Percentiles rank a stretch among this genome's conserved stretches.
phyloP scores from a whole-genome alignment of 495 filamentous ascomycete genomes.

The Jackrogersella minutella region DNA sequence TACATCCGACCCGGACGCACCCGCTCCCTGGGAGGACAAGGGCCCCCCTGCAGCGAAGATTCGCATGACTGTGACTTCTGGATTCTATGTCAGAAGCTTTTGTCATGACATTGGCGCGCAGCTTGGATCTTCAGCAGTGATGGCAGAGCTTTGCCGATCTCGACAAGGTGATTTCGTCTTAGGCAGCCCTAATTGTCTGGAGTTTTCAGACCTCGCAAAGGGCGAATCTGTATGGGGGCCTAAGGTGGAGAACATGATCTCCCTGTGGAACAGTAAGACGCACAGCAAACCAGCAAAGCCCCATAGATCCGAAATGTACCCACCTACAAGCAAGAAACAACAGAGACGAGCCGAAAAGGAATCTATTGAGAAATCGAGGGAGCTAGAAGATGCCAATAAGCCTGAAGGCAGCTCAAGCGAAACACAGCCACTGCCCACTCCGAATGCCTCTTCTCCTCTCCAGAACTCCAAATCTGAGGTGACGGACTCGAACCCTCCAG shows the following conservation, averaged over 20 bases:
- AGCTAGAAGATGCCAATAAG: not conserved
- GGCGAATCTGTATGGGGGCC: conserved; percentile 87
- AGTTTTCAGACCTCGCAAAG: conserved; percentile 79
- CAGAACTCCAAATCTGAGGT: conserved; percentile 7
- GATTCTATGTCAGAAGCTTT: conserved; percentile 95
- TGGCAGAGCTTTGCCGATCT: conserved; percentile 83
- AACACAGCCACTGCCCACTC: not conserved
- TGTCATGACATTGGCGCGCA: conserved; percentile 91
- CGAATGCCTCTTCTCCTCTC: conserved; percentile 9
- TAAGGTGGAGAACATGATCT: conserved; percentile 70
- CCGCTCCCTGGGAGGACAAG: conserved; percentile 55
- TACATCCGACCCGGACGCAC: conserved; percentile 44
- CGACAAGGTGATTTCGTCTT: conserved; percentile 83
- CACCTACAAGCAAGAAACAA: not conserved
- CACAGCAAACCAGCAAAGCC: conserved; percentile 14
- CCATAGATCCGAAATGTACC: conserved; percentile 21
- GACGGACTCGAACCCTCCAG: not conserved
- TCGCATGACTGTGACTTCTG: conserved; percentile 90
- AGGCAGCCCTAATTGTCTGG: conserved; percentile 70
- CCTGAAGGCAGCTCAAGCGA: not conserved
- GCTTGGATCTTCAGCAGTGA: conserved; percentile 80
- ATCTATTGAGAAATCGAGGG: not conserved
- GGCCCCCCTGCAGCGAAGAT: conserved; percentile 78
- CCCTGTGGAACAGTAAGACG: conserved; percentile 58
- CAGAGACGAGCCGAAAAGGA: not conserved